These are phyloP conservation scores for Periconia digitata DNA, from an alignment of 2,329 filamentous ascomycete genomes.

Conservation along the genomic window DNA sequence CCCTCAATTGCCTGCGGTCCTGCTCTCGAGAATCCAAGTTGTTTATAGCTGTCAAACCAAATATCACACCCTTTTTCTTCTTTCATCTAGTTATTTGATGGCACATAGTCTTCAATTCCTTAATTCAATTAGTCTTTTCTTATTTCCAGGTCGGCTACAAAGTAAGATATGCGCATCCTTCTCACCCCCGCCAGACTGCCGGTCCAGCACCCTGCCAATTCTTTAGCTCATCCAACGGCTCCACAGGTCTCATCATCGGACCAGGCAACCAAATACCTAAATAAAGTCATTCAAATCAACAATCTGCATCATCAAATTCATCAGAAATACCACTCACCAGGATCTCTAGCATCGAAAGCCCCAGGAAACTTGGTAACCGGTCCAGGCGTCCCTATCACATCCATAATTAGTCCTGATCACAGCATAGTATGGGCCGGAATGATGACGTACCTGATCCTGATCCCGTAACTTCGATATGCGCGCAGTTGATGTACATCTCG, in stretches of 20 bases:
- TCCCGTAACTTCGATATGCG: constrained; percentile 8
- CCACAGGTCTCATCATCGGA: neutral
- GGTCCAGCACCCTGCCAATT: constrained; percentile 12
- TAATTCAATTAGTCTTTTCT: too few species aligned
- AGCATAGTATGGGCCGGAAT: neutral
- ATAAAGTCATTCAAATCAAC: neutral
- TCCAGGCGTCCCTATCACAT: constrained; percentile 2
- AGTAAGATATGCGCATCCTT: too few species aligned
- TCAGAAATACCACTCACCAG: constrained; percentile 1
- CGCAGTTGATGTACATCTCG: constrained; percentile 6
- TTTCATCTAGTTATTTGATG: too few species aligned
- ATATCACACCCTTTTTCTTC: too few species aligned
- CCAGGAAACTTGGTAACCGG: constrained; percentile 10
- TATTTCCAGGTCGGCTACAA: too few species aligned
- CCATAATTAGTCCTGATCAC: neutral
- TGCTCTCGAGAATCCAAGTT: too few species aligned
- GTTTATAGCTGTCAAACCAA: too few species aligned
- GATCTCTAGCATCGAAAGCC: constrained; percentile 7
- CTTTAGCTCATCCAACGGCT: constrained; percentile 9
- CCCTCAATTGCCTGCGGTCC: too few species aligned
- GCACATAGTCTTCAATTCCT: too few species aligned
- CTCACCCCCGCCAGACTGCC: constrained; percentile 4
- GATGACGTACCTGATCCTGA: constrained; percentile 2
- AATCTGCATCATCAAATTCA: too few species aligned
- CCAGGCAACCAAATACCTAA: constrained; percentile 8